These are phyloP conservation scores for Arctostaphylos glauca DNA, from an alignment of 148 eudicot species.

Conservation along the genomic window DNA sequence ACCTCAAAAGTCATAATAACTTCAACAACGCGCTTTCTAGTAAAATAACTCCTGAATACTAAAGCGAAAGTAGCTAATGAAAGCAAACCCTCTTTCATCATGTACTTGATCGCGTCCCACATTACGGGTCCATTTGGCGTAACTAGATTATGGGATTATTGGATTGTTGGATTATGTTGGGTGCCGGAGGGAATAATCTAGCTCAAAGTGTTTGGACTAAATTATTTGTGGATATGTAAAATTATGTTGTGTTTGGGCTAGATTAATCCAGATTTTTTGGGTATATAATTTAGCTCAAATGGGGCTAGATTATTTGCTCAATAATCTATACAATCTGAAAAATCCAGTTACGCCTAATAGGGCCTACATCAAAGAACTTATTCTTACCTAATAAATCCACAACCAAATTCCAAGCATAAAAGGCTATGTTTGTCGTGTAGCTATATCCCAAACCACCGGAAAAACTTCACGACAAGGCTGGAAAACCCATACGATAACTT, in stretches of 20 bases:
- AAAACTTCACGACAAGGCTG: constrained; percentile 63
- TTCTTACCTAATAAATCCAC: constrained; percentile 82
- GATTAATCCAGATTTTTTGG: too few relatives aligned
- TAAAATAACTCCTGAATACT: constrained; percentile 67
- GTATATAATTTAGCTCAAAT: too few relatives aligned
- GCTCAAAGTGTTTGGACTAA: too few relatives aligned
- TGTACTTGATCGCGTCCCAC: constrained; percentile 87
- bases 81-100: constrained; percentile 55
- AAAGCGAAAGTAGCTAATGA: constrained; percentile 70
- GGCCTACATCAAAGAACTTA: constrained; percentile 60
- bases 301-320: too few relatives aligned
- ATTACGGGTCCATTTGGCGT: too few relatives aligned
- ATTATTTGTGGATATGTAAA: too few relatives aligned
- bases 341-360: too few relatives aligned
- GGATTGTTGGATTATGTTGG: too few relatives aligned
- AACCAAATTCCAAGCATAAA: constrained; percentile 67
- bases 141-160: too few relatives aligned
- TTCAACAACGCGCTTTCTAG: constrained; percentile 42
- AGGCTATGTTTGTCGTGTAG: constrained; percentile 46
- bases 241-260: too few relatives aligned
- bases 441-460: constrained; percentile 65
- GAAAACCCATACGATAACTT: constrained; percentile 54
- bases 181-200: too few relatives aligned
- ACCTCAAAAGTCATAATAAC: constrained; percentile 57
- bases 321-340: too few relatives aligned